Evolutionary conservation across 148 eudicot genomes (phyloP).

Genomic region (Beta vulgaris): DNA sequence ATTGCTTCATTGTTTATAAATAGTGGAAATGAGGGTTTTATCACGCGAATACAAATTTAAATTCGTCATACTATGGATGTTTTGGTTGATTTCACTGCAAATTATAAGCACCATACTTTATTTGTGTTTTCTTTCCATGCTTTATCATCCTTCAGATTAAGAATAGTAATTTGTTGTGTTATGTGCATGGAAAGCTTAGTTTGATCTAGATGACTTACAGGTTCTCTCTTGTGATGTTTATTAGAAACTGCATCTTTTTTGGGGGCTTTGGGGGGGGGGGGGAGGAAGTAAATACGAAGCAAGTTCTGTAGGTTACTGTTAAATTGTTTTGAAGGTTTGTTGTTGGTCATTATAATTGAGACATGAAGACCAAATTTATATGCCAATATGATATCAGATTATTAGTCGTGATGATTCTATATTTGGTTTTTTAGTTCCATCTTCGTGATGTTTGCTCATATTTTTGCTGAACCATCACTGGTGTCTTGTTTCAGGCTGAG

Average conservation of each 20-base stretch:
- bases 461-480: background rate
- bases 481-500: conserved; percentile 44
- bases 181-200: background rate
- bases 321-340: background rate
- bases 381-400: background rate
- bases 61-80: background rate
- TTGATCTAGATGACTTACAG: background rate
- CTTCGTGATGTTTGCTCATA: background rate
- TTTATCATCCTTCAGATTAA: background rate
- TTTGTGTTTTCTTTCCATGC: background rate
- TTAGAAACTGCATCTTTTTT: too few species aligned
- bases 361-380: background rate
- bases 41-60: background rate
- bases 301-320: too few species aligned
- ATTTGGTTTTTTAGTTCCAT: background rate
- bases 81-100: background rate
- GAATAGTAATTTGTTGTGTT: background rate
- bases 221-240: background rate
- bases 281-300: too few species aligned
- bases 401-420: background rate
- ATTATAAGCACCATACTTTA: background rate
- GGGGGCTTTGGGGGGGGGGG: too few species aligned
- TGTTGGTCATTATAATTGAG: too few species aligned
- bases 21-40: background rate
- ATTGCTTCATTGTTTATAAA: background rate